phyloP scores from a whole-genome alignment of 768 basidiomycete species.

The Leccinum subgranulosum region DNA sequence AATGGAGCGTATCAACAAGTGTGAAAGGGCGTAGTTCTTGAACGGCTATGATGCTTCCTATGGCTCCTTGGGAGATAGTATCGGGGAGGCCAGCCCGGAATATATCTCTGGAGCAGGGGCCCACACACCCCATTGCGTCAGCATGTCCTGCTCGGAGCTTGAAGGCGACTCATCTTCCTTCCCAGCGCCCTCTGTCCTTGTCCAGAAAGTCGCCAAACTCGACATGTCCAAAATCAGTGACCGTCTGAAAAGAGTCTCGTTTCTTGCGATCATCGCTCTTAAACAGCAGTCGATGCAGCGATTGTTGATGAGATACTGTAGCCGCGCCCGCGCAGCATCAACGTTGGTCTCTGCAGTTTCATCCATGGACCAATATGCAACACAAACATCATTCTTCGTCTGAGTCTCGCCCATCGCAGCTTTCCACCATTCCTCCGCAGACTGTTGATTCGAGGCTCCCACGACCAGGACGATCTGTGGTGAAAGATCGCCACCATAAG shows the following conservation, averaged over 20 bases:
- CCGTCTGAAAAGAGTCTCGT: slow-evolving; percentile 14
- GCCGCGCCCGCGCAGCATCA: not conserved
- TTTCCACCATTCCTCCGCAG: slow-evolving; percentile 25
- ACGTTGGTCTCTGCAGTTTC: not conserved
- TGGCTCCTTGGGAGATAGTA: not conserved
- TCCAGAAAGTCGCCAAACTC: slow-evolving; percentile 9
- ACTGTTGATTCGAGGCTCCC: slow-evolving; percentile 11
- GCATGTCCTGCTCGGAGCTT: slow-evolving; percentile 10
- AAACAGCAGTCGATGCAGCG: slow-evolving; percentile 21
- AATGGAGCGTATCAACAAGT: not conserved
- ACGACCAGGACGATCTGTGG: slow-evolving; percentile 24
- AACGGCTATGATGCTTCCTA: not conserved
- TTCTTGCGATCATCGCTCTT: slow-evolving; percentile 3
- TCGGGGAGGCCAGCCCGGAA: not conserved
- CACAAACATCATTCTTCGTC: slow-evolving; percentile 3
- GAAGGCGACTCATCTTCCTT: not conserved
- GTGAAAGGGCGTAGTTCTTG: not conserved
- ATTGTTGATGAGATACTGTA: slow-evolving; percentile 17
- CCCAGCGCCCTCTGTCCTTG: slow-evolving; percentile 1
- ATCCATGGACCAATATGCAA: slow-evolving; percentile 10
- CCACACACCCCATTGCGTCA: slow-evolving; percentile 24
- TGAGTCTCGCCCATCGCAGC: not conserved
- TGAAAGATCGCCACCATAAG: slow-evolving; percentile 27
- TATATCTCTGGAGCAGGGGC: not conserved
- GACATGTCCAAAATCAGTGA: slow-evolving; percentile 13